Conservation (phyloP, 495 filamentous ascomycete species). For the Trichodelitschia bisporula region DNA sequence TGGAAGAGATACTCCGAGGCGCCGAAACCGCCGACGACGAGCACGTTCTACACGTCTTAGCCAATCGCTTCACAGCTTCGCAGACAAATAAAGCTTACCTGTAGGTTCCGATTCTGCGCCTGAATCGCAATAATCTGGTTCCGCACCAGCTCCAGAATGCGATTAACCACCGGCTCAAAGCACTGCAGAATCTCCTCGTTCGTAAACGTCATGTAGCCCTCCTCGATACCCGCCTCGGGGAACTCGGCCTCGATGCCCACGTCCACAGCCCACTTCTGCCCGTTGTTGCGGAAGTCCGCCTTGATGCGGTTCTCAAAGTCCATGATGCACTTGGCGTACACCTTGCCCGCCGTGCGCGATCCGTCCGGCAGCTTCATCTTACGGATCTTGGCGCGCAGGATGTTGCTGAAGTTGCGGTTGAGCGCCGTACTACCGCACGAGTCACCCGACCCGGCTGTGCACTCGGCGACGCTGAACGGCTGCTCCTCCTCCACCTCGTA, state of each 20-base stretch:
- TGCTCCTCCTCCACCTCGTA: conserved; percentile 57
- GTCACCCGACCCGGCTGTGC: conserved; percentile 50
- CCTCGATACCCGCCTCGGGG: conserved; percentile 50
- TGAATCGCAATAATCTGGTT: conserved; percentile 64
- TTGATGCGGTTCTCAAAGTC: conserved; percentile 62
- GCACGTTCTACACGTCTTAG: conserved; percentile 31
- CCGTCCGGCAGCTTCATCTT: conserved; percentile 60
- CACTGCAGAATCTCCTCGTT: conserved; percentile 60
- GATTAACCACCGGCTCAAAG: conserved; percentile 55
- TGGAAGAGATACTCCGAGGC: conserved; percentile 60
- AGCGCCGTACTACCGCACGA: conserved; percentile 52
- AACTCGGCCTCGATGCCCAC: conserved; percentile 57
- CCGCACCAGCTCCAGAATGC: conserved; percentile 45
- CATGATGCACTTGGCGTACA: conserved; percentile 62
- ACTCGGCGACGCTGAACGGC: conserved; percentile 49
- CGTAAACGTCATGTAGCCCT: conserved; percentile 64
- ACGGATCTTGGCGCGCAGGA: conserved; percentile 46
- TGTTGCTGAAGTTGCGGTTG: conserved; percentile 54
- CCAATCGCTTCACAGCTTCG: conserved; percentile 1
- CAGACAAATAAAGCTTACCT: conserved; percentile 23
- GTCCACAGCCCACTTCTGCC: conserved; percentile 55
- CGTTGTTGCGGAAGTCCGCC: conserved; percentile 60
- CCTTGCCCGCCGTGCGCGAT: conserved; percentile 46
- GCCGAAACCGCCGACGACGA: conserved; percentile 52
- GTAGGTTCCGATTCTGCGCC: conserved; percentile 43